phyloP scores from a whole-genome alignment of 73 alveolate species.

The Uronychia binucleata region DNA sequence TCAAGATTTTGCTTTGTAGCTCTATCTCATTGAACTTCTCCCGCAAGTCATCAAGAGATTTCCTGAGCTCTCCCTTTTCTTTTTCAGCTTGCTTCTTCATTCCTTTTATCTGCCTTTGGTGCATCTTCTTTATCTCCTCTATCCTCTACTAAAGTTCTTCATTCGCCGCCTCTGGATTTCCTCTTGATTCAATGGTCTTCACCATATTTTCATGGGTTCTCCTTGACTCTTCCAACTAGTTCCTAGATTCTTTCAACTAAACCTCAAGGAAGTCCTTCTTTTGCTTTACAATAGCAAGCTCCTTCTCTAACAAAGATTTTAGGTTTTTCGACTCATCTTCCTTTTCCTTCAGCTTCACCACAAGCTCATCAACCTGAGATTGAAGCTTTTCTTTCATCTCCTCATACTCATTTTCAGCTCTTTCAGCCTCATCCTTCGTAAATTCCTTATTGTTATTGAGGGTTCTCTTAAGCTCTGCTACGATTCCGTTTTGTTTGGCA shows the following conservation, averaged over 20 bases:
- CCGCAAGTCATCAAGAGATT: conserved; percentile 42
- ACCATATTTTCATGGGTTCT: conserved; percentile 62
- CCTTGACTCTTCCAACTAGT: conserved; percentile 57
- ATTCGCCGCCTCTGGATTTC: conserved; percentile 42
- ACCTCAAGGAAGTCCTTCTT: conserved; percentile 56
- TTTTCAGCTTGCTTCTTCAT: conserved; percentile 21
- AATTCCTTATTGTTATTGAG: conserved; percentile 21
- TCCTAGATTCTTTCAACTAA: conserved; percentile 47
- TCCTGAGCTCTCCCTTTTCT: conserved; percentile 30
- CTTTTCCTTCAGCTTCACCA: conserved; percentile 40
- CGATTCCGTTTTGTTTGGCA: conserved; percentile 15
- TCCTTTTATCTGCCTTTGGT: conserved; percentile 60
- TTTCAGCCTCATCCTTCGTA: conserved; percentile 53
- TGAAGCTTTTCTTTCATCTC: conserved; percentile 33
- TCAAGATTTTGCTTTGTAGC: conserved; percentile 41
- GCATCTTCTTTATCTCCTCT: conserved; percentile 57
- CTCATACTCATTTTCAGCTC: conserved; percentile 39
- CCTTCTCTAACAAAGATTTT: conserved; percentile 54
- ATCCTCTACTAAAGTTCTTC: conserved; percentile 54
- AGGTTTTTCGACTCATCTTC: conserved; percentile 55
- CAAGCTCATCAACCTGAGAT: conserved; percentile 52
- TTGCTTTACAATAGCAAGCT: conserved; percentile 63
- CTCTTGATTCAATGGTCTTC: conserved; percentile 55
- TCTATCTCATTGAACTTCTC: conserved; percentile 51
- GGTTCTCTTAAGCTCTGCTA: conserved; percentile 17